Evolutionary conservation across 1,139 yeast species (phyloP), one percentile per base, ranked within the genome.

Genomic region (Debaryomyces udenii): DNA sequence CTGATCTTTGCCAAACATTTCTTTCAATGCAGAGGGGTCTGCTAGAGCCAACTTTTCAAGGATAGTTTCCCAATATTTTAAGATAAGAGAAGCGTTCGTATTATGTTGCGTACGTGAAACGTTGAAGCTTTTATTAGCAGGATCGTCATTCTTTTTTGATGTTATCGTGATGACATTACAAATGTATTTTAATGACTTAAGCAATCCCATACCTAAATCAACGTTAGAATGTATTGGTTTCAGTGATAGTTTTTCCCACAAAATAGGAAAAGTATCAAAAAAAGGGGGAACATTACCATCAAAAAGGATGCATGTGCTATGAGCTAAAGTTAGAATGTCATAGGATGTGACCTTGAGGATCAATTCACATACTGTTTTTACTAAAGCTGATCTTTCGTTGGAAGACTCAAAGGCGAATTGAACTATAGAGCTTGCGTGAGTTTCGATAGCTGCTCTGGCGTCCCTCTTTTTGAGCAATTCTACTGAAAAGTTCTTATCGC

Each of bases 261-360:
- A 55, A 10, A 66, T 62, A 1, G 80, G 73, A 32, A 76, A 68
- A 9, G 76, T 64, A 17, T 74, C 76, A 38, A 65, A 64, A 0
- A 78, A 63, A 1, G 75, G 63, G 0, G 78, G 72, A 3, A 59
- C 56, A 35, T 67, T 65, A 9, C 62, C 61, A 2, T 56, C 56
- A 24, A 72, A 68, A 13, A 83, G 59, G 22, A 69, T 61, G 28
- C 62, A 61, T 14, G 84, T 74, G 44, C 76, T 74, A 46, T 80
- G 80, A 2, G 84, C 76, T 40, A 83, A 61, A n/a, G 74, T 61
- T 10, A 74, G 56, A 14, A 83, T 64, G 55, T 86, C 94, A 55
- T 77, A 83, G 31, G 66, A 59, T 20, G 84, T 55, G 14, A 83
- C 71, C 11, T 66, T 56, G 0, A 70, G 56, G 9, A 82, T 61